Base-by-base conservation (phyloP, 306 rosid genomes). In the Inga leiocalycina region DNA sequence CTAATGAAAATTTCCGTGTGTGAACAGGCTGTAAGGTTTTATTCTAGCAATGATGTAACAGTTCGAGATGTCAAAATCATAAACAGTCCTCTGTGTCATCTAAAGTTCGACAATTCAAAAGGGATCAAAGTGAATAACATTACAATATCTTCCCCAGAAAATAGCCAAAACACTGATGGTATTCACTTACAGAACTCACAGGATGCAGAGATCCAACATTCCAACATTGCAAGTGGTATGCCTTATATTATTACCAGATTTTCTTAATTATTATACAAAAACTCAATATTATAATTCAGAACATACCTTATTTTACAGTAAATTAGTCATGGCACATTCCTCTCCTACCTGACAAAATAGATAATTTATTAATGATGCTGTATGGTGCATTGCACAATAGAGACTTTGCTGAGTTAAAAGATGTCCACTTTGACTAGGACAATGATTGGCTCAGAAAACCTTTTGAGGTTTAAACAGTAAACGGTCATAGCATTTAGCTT, bases 111-210 rank as follows among this genome's bases (percentile, higher is more conserved):
- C 90, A 89, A 80, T 83, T 96, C 97, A 71, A 83, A 84, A 43
- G 80, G 89, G 37, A 87, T 96, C 56, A 74, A 88, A 84, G 92
- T 93, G 65, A 43, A 80, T 37, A 92, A 92, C 80, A 89, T 96
- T 48, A 92, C 93, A 39, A 93, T 96, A 72, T 91, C 88, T 76
- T 92, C 99, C 15, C 98, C 97, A 2, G 97, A 83, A 79, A 86
- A 83, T 67, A 96, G 99, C 80, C 97, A 94, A 74, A 96, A 96
- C 48, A 96, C 99, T 22, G 99, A 96, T 80, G 99, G 97, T 10
- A 94, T 96, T 89, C 99, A 93, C 88, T 76, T 96, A 92, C 98
- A 96, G 48, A 96, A 93, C 90, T 87, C 97, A 48, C 91, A 88
- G 35, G 94, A 92, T 34, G 98, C 90, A 3, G 93, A 92, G 86